Percentiles rank a stretch among this genome's conserved stretches.
phyloP scores from a whole-genome alignment of 176 grass and related monocot genomes.

The Carex scoparia region DNA sequence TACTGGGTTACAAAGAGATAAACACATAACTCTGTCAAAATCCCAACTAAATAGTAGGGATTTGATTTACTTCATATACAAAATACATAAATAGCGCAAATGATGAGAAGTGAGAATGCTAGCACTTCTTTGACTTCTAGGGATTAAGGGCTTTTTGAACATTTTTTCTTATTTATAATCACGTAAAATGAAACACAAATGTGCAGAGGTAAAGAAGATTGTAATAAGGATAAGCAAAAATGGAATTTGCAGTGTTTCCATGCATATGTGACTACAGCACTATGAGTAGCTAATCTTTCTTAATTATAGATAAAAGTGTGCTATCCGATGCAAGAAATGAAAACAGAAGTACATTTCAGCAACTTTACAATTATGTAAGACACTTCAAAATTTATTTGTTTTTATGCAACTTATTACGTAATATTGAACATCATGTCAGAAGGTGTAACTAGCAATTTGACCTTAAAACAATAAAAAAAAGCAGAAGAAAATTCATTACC shows the following conservation, averaged over 20 bases:
- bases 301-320: not conserved
- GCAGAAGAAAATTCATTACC: constrained; percentile 31
- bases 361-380: not conserved
- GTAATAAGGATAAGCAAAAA: not conserved
- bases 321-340: not conserved
- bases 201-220: not conserved
- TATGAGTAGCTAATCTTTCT: not conserved
- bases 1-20: not conserved
- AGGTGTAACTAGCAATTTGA: not conserved
- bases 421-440: not conserved
- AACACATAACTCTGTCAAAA: not conserved
- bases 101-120: not conserved
- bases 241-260: not conserved
- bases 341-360: not conserved
- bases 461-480: not conserved
- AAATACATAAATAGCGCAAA: not conserved
- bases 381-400: not conserved
- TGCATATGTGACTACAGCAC: not conserved
- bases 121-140: not conserved
- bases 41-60: too few species aligned
- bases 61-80: too few species aligned
- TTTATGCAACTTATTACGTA: too few species aligned
- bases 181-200: not conserved
- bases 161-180: not conserved
- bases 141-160: not conserved